Percentiles rank a stretch among this genome's conserved stretches.
Evolutionary conservation across 2,329 filamentous ascomycete genomes (phyloP).

Genomic region (Pseudophaeomoniella oleicola): DNA sequence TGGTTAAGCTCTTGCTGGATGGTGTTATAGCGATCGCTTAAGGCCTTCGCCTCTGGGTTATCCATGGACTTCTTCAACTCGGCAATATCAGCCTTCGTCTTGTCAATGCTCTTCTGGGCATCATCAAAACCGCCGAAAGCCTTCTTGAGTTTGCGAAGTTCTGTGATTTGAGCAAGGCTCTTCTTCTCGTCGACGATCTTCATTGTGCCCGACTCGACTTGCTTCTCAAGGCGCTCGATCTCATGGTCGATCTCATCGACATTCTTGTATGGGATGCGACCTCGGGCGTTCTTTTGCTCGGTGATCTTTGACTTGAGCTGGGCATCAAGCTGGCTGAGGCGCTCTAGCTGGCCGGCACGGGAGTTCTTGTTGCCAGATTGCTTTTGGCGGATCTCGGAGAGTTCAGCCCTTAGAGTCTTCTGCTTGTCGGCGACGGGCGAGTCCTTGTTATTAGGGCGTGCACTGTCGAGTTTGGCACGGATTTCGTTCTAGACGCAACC

Average conservation of each 20-base stretch:
- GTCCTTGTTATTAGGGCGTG: slow-evolving; percentile 68
- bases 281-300: slow-evolving; percentile 75
- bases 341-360: slow-evolving; percentile 64
- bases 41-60: slow-evolving; percentile 76
- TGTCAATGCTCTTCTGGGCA: slow-evolving; percentile 76
- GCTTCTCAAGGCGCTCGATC: slow-evolving; percentile 65
- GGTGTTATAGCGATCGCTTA: slow-evolving; percentile 72
- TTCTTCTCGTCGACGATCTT: slow-evolving; percentile 97
- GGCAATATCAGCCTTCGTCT: slow-evolving; percentile 74
- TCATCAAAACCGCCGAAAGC: slow-evolving; percentile 75
- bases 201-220: slow-evolving; percentile 81
- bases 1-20: slow-evolving; percentile 77
- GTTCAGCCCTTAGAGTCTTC: slow-evolving; percentile 52
- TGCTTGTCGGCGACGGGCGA: slow-evolving; percentile 69
- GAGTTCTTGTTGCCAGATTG: slow-evolving; percentile 79
- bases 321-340: slow-evolving; percentile 84
- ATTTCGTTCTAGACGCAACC: neutral
- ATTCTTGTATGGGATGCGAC: slow-evolving; percentile 72
- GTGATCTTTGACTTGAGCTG: slow-evolving; percentile 70
- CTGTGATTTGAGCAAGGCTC: slow-evolving; percentile 68
- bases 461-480: slow-evolving; percentile 47
- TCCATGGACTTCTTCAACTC: slow-evolving; percentile 79
- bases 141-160: slow-evolving; percentile 78
- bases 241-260: slow-evolving; percentile 75
- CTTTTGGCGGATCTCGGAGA: slow-evolving; percentile 71